A percentile compares a stretch with the other conserved stretches of the same genome.
Evolutionary conservation across 108 stramenopile species (phyloP).

Genomic region (Skeletonema potamos): DNA sequence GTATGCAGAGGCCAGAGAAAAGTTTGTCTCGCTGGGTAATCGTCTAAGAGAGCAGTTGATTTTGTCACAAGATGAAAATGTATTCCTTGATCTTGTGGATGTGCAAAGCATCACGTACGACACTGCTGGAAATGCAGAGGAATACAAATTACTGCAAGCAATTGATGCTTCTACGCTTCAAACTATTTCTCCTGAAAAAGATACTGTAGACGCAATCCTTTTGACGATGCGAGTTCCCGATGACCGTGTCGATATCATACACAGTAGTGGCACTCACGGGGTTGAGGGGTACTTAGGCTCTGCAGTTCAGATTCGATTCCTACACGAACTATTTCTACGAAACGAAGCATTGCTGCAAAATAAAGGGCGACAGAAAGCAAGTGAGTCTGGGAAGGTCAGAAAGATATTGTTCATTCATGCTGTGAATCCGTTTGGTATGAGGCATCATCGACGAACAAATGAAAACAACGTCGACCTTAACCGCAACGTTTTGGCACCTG

Average conservation of each 20-base stretch:
- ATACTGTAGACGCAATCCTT: constrained; percentile 39
- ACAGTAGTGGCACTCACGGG: constrained; percentile 76
- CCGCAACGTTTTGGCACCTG: constrained; percentile 60
- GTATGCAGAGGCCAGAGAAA: constrained; percentile 40
- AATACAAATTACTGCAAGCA: constrained; percentile 8
- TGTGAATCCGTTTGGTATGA: constrained; percentile 84
- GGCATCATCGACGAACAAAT: constrained; percentile 68
- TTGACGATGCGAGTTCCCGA: constrained; percentile 14
- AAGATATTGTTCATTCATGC: constrained; percentile 82
- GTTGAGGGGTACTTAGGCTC: constrained; percentile 85
- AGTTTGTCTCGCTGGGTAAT: constrained; percentile 45
- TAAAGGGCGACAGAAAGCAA: neutral
- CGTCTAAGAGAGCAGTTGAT: constrained; percentile 19
- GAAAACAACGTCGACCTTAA: constrained; percentile 88
- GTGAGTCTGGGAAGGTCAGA: constrained; percentile 14
- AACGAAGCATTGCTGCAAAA: constrained; percentile 13
- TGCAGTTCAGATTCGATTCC: constrained; percentile 70
- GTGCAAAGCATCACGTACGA: constrained; percentile 39
- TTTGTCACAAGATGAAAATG: neutral
- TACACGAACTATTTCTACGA: constrained; percentile 39
- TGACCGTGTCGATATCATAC: constrained; percentile 46
- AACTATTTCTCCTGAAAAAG: constrained; percentile 18
- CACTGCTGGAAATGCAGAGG: constrained; percentile 2
- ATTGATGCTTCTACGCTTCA: neutral
- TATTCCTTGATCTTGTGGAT: neutral